Evolutionary conservation across 176 grass and related monocot genomes (phyloP).

Genomic region (bread wheat (Triticum aestivum)): IWGSC_CS_RefSeq_v2.1 NC_057805.1:441313893-441314392

Average conservation of each 20-base stretch:
- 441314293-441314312: too few species aligned
- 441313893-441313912: conserved; percentile 9
- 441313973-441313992: too few species aligned
- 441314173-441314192: not conserved
- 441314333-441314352: too few species aligned
- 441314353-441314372: too few species aligned
- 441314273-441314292: too few species aligned
- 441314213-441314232: not conserved
- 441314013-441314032: conserved; percentile 34
- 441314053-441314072: not conserved
- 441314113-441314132: not conserved
- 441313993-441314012: conserved; percentile 27
- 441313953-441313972: conserved; percentile 11
- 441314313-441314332: too few species aligned
- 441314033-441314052: not conserved
- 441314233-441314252: not conserved
- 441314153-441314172: conserved; percentile 4
- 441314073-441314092: conserved; percentile 20
- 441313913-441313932: conserved; percentile 25
- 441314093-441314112: conserved; percentile 21
- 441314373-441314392: too few species aligned
- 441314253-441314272: not conserved
- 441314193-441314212: not conserved
- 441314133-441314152: not conserved
- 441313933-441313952: not conserved